These are phyloP conservation scores for Yarrowia sp. DNA, from an alignment of 805 yeast genomes.

Conservation along the genomic window DNA sequence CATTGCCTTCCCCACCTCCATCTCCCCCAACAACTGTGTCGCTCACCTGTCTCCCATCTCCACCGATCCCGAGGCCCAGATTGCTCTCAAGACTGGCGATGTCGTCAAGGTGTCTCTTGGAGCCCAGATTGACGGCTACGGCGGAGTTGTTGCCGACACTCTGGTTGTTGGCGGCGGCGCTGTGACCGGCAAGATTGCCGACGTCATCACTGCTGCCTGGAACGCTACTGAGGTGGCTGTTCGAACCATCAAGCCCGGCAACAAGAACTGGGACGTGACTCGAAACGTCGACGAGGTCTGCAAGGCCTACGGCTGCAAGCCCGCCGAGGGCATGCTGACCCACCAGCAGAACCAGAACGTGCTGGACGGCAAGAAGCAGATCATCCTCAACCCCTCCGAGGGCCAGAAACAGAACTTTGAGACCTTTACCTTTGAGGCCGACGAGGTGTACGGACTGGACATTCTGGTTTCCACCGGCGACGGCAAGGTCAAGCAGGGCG, in stretches of 20 bases:
- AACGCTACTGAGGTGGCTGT: slow-evolving; percentile 78
- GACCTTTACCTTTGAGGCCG: slow-evolving; percentile 63
- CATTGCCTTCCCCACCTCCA: slow-evolving; percentile 75
- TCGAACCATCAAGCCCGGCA: slow-evolving; percentile 62
- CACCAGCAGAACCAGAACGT: slow-evolving; percentile 68
- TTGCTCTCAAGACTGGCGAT: slow-evolving; percentile 61
- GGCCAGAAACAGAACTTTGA: slow-evolving; percentile 63
- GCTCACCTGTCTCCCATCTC: slow-evolving; percentile 68
- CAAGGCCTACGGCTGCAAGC: slow-evolving; percentile 54
- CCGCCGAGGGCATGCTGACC: slow-evolving; percentile 75
- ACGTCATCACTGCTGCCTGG: slow-evolving; percentile 69
- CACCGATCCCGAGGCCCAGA: slow-evolving; percentile 54
- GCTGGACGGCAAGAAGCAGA: slow-evolving; percentile 70
- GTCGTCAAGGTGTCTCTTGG: slow-evolving; percentile 72
- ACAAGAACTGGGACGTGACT: slow-evolving; percentile 74
- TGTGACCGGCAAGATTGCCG: slow-evolving; percentile 58
- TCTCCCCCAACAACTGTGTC: slow-evolving; percentile 68
- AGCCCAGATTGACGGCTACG: slow-evolving; percentile 74
- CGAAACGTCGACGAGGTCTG: slow-evolving; percentile 61
- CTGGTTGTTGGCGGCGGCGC: slow-evolving; percentile 48
- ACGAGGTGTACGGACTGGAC: slow-evolving; percentile 76
- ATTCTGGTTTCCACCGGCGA: slow-evolving; percentile 64
- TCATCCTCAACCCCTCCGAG: slow-evolving; percentile 71
- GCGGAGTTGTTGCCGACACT: slow-evolving; percentile 67
- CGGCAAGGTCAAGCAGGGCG: slow-evolving; percentile 62